phyloP scores from a whole-genome alignment of 768 basidiomycete species.

The Boletus rufocinnamomeus region DNA sequence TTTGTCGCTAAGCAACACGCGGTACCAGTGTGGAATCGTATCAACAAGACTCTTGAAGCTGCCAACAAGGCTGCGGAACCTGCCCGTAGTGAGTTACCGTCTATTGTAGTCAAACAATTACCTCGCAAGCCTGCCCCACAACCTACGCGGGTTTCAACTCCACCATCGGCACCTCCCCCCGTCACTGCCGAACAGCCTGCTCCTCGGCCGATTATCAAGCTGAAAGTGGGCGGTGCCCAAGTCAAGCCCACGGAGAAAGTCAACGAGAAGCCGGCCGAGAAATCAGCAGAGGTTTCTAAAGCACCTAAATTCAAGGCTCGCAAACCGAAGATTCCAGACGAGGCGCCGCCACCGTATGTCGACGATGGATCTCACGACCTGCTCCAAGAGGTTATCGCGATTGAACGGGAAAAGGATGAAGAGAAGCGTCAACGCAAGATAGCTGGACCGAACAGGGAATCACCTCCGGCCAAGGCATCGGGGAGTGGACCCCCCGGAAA shows the following conservation, averaged over 20 bases:
- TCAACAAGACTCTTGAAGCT: conserved; percentile 80
- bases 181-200: conserved; percentile 35
- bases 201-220: conserved; percentile 62
- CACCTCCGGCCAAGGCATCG: conserved; percentile 39
- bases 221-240: conserved; percentile 56
- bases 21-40: conserved; percentile 77
- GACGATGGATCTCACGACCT: conserved; percentile 85
- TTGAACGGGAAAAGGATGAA: conserved; percentile 67
- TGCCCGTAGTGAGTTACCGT: conserved; percentile 27
- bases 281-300: conserved; percentile 37
- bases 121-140: conserved; percentile 22
- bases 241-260: conserved; percentile 38
- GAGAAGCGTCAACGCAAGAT: conserved; percentile 48
- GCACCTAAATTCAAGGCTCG: conserved; percentile 41
- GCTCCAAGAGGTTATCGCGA: conserved; percentile 78
- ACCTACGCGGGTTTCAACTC: conserved; percentile 8
- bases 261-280: conserved; percentile 28
- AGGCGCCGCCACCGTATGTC: conserved; percentile 65
- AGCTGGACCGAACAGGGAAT: conserved; percentile 42
- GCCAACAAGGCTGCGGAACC: conserved; percentile 47
- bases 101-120: conserved; percentile 26
- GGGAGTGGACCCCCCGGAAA: conserved; percentile 47
- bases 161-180: conserved; percentile 19
- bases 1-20: conserved; percentile 10
- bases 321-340: conserved; percentile 46